Evolutionary conservation across 1,139 yeast genomes (phyloP).

Genomic region (Pichia sp.): DNA sequence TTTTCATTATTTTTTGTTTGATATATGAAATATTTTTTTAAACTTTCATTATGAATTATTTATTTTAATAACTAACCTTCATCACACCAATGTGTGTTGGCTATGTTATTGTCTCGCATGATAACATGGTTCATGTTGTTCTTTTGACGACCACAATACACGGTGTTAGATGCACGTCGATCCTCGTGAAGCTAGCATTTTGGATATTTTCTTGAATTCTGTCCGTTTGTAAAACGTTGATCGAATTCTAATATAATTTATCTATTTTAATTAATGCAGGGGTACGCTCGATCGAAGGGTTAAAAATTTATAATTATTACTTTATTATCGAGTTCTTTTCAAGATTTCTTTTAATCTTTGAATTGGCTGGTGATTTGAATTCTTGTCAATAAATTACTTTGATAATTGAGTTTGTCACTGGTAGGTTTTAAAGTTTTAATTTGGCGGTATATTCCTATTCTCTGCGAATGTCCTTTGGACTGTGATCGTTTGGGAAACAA

Average conservation of each 20-base stretch:
- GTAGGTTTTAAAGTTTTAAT: conserved; percentile 22
- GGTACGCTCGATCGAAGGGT: conserved; percentile 84
- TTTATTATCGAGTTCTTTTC: conserved; percentile 1
- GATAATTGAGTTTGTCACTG: conserved; percentile 13
- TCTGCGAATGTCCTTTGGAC: conserved; percentile 73
- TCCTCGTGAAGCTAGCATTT: conserved; percentile 35
- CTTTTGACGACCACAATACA: conserved; percentile 21
- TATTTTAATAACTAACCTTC: conserved; percentile 21
- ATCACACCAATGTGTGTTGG: conserved; percentile 24
- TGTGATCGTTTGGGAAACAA: conserved; percentile 84
- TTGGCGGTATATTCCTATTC: conserved; percentile 90
- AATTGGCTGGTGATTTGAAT: conserved; percentile 51
- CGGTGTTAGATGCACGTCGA: conserved; percentile 28
- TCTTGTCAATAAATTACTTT: conserved; percentile 34
- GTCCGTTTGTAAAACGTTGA: too few species aligned
- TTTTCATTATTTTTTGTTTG: not conserved
- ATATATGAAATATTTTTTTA: not conserved
- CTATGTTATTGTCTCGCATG: conserved; percentile 15
- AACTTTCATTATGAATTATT: not conserved
- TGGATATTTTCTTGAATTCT: conserved; percentile 14
- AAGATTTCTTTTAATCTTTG: not conserved
- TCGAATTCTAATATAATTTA: too few species aligned
- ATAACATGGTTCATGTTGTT: conserved; percentile 21
- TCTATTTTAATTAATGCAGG: conserved; percentile 39
- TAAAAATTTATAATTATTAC: conserved; percentile 41